Conservation (phyloP, 176 grass and related monocot genomes). For the Oryza australiensis region DNA sequence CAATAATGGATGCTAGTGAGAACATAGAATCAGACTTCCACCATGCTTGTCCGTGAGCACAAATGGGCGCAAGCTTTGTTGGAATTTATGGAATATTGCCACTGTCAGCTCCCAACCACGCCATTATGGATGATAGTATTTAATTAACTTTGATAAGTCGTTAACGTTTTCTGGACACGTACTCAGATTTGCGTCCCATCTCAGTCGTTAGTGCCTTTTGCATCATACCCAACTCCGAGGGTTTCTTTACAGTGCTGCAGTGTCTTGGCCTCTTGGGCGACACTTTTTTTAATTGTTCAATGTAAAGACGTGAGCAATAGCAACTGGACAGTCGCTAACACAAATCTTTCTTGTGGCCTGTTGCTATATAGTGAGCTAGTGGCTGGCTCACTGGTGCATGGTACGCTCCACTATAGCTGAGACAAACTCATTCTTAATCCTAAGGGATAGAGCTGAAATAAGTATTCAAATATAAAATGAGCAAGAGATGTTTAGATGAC, state of each 20-base stretch:
- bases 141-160: neutral
- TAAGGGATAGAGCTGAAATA: neutral
- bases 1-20: neutral
- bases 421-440: neutral
- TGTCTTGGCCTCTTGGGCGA: neutral
- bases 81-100: neutral
- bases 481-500: neutral
- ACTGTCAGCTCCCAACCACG: slow-evolving; percentile 18
- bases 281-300: neutral
- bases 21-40: neutral
- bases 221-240: slow-evolving; percentile 13
- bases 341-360: neutral
- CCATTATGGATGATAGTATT: slow-evolving; percentile 15
- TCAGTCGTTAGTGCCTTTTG: slow-evolving; percentile 13
- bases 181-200: slow-evolving; percentile 4
- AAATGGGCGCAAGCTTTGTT: too few species aligned
- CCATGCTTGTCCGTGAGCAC: neutral
- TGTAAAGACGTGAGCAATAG: neutral
- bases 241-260: neutral
- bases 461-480: neutral
- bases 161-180: neutral
- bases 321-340: slow-evolving; percentile 1
- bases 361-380: neutral
- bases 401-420: neutral
- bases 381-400: neutral